Conservation (phyloP, 768 basidiomycete species). For the Clitopilus passeckerianus region DNA sequence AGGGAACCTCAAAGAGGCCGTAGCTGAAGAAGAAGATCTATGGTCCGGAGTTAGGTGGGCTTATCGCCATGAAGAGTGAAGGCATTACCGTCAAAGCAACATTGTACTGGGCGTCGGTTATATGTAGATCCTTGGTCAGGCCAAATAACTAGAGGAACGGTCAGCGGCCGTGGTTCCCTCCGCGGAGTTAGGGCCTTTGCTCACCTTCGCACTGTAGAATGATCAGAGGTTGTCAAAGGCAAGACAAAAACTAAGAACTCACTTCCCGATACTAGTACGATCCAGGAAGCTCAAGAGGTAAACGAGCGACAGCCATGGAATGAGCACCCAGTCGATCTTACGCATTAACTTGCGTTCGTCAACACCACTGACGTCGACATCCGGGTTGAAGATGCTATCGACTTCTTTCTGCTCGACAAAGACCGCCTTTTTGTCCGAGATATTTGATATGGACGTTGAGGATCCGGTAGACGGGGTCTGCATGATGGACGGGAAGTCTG, state of each 20-base stretch:
- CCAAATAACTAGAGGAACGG: conserved; percentile 53
- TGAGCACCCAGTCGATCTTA: conserved; percentile 61
- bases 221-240: not conserved
- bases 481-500: not conserved
- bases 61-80: not conserved
- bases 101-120: conserved; percentile 43
- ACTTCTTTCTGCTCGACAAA: conserved; percentile 18
- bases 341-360: conserved; percentile 68
- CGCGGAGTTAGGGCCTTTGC: not conserved
- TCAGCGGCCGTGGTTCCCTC: not conserved
- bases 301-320: conserved; percentile 70
- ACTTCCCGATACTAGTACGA: conserved; percentile 50
- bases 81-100: conserved; percentile 41
- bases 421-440: conserved; percentile 23
- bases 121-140: conserved; percentile 43
- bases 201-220: not conserved
- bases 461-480: not conserved
- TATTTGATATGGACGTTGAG: conserved; percentile 3
- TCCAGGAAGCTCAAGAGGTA: conserved; percentile 70
- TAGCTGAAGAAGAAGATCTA: conserved; percentile 57
- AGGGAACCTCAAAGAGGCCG: conserved; percentile 73
- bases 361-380: conserved; percentile 53
- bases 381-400: conserved; percentile 33
- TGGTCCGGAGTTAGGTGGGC: not conserved
- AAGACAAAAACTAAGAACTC: conserved; percentile 18